Percentiles rank a stretch among this genome's conserved stretches.
These are phyloP conservation scores for Citrullus amarus DNA, from an alignment of 306 rosid species.

Conservation along the genomic window DNA sequence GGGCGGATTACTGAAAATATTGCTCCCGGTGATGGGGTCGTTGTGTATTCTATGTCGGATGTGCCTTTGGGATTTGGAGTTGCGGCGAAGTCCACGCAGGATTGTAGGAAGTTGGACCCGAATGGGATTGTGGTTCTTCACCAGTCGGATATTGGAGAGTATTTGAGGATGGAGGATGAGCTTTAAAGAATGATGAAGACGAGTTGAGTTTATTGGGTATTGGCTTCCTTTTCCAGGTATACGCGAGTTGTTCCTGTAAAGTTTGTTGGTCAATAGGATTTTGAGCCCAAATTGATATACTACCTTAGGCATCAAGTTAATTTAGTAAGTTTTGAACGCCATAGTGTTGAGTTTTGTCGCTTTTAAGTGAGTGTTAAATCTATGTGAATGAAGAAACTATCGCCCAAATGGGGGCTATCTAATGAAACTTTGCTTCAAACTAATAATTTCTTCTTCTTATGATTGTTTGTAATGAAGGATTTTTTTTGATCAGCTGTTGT, in stretches of 20 bases:
- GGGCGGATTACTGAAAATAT: conserved; percentile 81
- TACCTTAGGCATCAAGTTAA: not conserved
- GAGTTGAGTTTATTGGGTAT: not conserved
- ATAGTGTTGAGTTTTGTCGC: not conserved
- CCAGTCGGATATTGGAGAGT: conserved; percentile 86
- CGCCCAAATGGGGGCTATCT: not conserved
- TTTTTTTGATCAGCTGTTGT: not conserved
- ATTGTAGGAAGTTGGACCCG: conserved; percentile 89
- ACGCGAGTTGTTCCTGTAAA: not conserved
- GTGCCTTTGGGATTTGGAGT: conserved; percentile 82
- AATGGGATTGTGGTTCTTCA: conserved; percentile 77
- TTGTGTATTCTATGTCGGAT: conserved; percentile 82
- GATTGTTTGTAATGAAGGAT: not conserved
- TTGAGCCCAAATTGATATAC: not conserved
- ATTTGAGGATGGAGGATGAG: conserved; percentile 88
- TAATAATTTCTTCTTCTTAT: not conserved
- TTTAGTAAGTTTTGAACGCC: not conserved
- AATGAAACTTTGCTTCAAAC: not conserved
- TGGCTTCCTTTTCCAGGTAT: not conserved
- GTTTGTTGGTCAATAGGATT: not conserved
- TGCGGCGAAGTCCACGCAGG: conserved; percentile 82
- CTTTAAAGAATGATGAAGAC: conserved; percentile 39
- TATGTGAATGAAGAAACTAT: not conserved
- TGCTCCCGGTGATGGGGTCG: conserved; percentile 70
- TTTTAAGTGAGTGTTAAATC: not conserved